These are phyloP conservation scores for Scheffersomyces segobiensis DNA, from an alignment of 1,139 yeast genomes.

Conservation along the genomic window DNA sequence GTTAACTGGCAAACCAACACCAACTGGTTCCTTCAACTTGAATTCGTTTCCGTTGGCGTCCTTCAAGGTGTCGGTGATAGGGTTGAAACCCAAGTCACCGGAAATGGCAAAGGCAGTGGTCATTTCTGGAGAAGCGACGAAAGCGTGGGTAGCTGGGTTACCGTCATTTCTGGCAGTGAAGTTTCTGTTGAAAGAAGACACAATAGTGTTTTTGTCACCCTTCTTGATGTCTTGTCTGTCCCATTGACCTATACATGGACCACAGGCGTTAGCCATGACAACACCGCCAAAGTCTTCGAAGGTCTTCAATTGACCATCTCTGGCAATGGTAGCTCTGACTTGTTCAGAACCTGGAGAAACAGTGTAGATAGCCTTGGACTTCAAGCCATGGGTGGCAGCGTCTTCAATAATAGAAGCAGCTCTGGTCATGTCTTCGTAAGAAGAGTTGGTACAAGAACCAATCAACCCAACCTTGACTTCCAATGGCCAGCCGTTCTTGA, in stretches of 20 bases:
- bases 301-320: slow-evolving; percentile 92
- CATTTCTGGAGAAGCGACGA: slow-evolving; percentile 97
- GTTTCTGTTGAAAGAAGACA: slow-evolving; percentile 98
- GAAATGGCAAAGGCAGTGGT: slow-evolving; percentile 95
- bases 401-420: slow-evolving; percentile 92
- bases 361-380: slow-evolving; percentile 86
- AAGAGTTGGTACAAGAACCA: slow-evolving; percentile 99
- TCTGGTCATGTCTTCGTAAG: slow-evolving; percentile 98
- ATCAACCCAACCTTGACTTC: slow-evolving; percentile 95
- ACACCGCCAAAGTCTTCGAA: slow-evolving; percentile 93
- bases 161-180: slow-evolving; percentile 99
- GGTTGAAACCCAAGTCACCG: slow-evolving; percentile 98
- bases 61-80: slow-evolving; percentile 90
- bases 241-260: slow-evolving; percentile 99
- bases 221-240: slow-evolving; percentile 95
- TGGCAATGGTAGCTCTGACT: slow-evolving; percentile 96
- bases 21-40: slow-evolving; percentile 85
- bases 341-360: slow-evolving; percentile 99
- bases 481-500: slow-evolving; percentile 88
- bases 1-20: slow-evolving; percentile 87
- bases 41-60: slow-evolving; percentile 96
- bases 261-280: slow-evolving; percentile 98
- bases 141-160: slow-evolving; percentile 97
- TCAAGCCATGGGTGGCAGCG: slow-evolving; percentile 88
- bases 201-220: slow-evolving; percentile 98